These are phyloP conservation scores for Austroboletus novae-zelandiae DNA, from an alignment of 1,284 basidiomycete species.

Conservation along the genomic window DNA sequence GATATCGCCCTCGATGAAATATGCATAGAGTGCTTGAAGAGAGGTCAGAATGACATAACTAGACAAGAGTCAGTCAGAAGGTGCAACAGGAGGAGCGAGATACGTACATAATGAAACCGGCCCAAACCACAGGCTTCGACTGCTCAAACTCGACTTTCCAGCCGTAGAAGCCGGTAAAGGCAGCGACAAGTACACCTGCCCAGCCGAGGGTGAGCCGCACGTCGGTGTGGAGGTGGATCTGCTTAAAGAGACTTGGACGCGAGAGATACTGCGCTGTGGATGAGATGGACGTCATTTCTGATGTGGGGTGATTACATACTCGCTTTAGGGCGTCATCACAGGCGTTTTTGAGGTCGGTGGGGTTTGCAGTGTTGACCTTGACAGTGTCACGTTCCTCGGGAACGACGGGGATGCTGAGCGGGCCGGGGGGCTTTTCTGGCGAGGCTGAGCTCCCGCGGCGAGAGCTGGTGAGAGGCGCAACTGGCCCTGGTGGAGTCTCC, in stretches of 20 bases:
- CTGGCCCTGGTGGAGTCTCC: constrained; percentile 12
- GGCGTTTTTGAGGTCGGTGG: constrained; percentile 83
- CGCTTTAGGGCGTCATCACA: constrained; percentile 89
- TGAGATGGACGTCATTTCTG: not conserved
- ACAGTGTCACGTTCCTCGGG: constrained; percentile 59
- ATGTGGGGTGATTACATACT: constrained; percentile 47
- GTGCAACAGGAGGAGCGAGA: not conserved
- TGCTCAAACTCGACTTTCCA: constrained; percentile 85
- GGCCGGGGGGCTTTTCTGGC: constrained; percentile 48
- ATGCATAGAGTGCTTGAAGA: constrained; percentile 73
- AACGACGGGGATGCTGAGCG: constrained; percentile 47
- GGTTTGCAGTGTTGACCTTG: constrained; percentile 82
- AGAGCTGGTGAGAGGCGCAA: constrained; percentile 8
- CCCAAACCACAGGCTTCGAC: constrained; percentile 76
- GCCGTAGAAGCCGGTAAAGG: constrained; percentile 79
- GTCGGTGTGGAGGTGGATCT: constrained; percentile 83
- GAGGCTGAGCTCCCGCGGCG: constrained; percentile 36
- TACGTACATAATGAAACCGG: constrained; percentile 71
- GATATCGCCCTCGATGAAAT: constrained; percentile 76
- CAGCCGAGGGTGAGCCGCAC: constrained; percentile 83
- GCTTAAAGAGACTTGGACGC: constrained; percentile 78
- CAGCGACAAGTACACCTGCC: constrained; percentile 77
- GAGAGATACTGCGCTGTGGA: constrained; percentile 62
- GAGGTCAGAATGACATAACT: constrained; percentile 75
- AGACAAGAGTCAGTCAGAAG: constrained; percentile 2